These are phyloP conservation scores for Castanea sativa DNA, from an alignment of 306 rosid species.

Conservation along the genomic window DNA sequence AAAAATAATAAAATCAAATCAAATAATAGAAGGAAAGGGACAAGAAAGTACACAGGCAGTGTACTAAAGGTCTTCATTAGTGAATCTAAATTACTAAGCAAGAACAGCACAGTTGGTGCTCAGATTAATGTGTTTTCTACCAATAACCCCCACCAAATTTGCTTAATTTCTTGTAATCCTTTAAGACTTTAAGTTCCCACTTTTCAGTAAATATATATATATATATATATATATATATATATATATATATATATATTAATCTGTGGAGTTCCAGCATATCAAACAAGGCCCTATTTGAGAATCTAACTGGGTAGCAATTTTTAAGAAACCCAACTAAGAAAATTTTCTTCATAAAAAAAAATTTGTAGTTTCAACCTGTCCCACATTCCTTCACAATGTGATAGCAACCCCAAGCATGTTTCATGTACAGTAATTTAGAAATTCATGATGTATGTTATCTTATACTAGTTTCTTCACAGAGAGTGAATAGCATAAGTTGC, in stretches of 20 bases:
- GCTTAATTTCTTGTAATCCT: not conserved
- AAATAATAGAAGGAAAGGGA: not conserved
- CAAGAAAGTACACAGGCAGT: not conserved
- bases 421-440: not conserved
- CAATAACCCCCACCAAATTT: not conserved
- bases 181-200: not conserved
- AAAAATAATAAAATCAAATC: not conserved
- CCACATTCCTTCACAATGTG: not conserved
- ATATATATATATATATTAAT: no score
- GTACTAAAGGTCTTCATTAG: not conserved
- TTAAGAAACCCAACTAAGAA: not conserved
- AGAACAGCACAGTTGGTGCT: no score
- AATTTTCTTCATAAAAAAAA: not conserved
- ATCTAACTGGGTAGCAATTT: not conserved
- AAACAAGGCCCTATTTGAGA: not conserved
- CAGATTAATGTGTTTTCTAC: not conserved
- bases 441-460: not conserved
- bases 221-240: not conserved
- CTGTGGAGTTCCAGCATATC: not conserved
- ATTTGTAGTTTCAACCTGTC: not conserved
- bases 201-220: not conserved
- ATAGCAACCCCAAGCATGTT: not conserved
- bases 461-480: not conserved
- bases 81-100: not conserved
- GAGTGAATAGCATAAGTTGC: conserved; percentile 20